Evolutionary conservation across 2,329 filamentous ascomycete species (phyloP), one percentile per base, ranked within the genome.

Genomic region (Cladophialophora bantiana): DNA sequence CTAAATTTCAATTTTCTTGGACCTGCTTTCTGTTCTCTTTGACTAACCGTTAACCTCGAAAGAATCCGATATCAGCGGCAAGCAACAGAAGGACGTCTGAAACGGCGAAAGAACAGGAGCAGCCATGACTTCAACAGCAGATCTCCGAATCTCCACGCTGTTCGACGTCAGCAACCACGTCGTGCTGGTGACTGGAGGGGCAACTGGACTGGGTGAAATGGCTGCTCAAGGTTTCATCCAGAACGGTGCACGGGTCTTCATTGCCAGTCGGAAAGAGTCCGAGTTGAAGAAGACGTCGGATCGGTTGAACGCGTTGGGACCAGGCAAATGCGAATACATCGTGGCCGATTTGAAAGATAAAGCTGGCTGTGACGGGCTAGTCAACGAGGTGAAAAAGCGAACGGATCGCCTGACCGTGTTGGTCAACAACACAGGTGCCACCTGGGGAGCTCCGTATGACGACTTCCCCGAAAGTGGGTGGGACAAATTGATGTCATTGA

Each of bases 381-480:
- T 81, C 9, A 78, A 78, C n/a, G 83, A 84, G 68, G 74, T 85
- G 36, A 78, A 79, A 67, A 82, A 82, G 73, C 77, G 78, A 9
- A 75, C 75, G 2, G 77, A 78, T 42, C 71, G 76, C 12, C 62
- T 85, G 76, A 84, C 75, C 70, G 81, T 85, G 31, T 75, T 85
- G 20, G 77, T 85, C 60, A 85, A 85, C 73, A 67, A 67, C 45
- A 83, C 83, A 7, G 83, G 83, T 15, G 84, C 81, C 7, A 83
- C 83, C 60, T 85, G 83, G 81, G 85, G 84, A 9, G 85, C 82
- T 32, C 82, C 84, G 34, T 87, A 86, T 73, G 83, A 86, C 67
- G 80, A 86, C 74, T 87, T 86, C 71, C 84, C 84, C 0, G 84
- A 86, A 68, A 78, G 81, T 55, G 85, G 83, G 48, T 88, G 85